Evolutionary conservation across 768 basidiomycete species (phyloP), one percentile per base, ranked within the genome.

Genomic region (Crucibulum laeve): DNA sequence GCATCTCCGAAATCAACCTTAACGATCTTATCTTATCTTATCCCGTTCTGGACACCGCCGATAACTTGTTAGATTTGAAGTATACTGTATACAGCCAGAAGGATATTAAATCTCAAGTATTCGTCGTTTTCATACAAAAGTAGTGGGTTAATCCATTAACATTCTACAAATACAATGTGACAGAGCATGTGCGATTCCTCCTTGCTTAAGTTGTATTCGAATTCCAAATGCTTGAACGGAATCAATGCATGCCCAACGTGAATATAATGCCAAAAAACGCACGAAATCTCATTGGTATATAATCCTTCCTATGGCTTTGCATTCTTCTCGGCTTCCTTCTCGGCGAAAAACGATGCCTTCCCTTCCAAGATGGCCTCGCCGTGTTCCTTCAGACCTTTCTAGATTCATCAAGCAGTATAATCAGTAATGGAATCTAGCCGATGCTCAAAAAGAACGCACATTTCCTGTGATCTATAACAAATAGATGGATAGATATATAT

Each of bases 281-380:
- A n/a, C n/a, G n/a, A n/a, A n/a, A n/a, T n/a, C n/a, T n/a, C n/a
- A n/a, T 7, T n/a, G 28, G 28, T 30, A 30, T 30, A 30, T n/a
- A 8, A 30, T n/a, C 28, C 28, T n/a, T 30, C 8, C 28, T 8
- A 30, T 30, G 8, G 28, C 28, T 30, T 30, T n/a, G n/a, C n/a
- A n/a, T n/a, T n/a, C n/a, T n/a, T n/a, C n/a, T n/a, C n/a, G n/a
- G n/a, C n/a, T n/a, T 63, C 57, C 36, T 69, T 48, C 4, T 65
- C 64, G 36, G 68, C 59, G 8, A 8, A 30, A 30, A 8, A 30
- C 3, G 66, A 53, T 4, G 63, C 67, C 46, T 71, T 62, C 15
- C 81, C 81, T 19, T 71, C 67, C 22, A 82, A 65, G 19, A 82
- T 78, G 40, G 69, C 61, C 48, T 74, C 60, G 0, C 79, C 80